Percentiles rank a stretch among this genome's conserved stretches.
Evolutionary conservation across 1,139 yeast genomes (phyloP).

Genomic region (Geotrichum restrictum): DNA sequence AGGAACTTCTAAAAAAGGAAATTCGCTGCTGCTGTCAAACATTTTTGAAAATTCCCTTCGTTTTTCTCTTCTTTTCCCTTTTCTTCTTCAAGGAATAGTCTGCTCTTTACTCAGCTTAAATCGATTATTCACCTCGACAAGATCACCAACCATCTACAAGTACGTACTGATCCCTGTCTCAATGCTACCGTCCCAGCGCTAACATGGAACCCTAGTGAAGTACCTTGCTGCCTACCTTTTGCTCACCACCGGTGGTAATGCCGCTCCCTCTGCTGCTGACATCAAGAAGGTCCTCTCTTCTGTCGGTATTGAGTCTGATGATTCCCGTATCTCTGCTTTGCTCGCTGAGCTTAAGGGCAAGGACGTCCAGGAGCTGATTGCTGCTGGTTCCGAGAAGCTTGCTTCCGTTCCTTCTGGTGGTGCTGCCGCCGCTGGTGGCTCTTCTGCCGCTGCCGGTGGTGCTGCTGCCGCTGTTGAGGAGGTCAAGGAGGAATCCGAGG

Average conservation of each 20-base stretch:
- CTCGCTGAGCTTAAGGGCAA: slow-evolving; percentile 93
- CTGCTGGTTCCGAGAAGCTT: slow-evolving; percentile 93
- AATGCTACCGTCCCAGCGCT: neutral
- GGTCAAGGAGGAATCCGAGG: slow-evolving; percentile 52
- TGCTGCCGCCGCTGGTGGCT: slow-evolving; percentile 74
- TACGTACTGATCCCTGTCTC: slow-evolving; percentile 19
- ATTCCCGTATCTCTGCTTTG: slow-evolving; percentile 77
- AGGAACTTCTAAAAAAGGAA: neutral
- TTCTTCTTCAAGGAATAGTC: slow-evolving; percentile 52
- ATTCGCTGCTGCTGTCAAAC: neutral
- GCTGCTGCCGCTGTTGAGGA: slow-evolving; percentile 65
- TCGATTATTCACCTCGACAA: slow-evolving; percentile 47
- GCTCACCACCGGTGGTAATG: slow-evolving; percentile 47
- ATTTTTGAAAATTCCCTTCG: slow-evolving; percentile 9
- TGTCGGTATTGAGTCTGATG: slow-evolving; percentile 95
- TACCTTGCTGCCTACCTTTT: slow-evolving; percentile 49
- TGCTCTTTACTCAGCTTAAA: slow-evolving; percentile 51
- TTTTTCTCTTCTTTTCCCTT: slow-evolving; percentile 23
- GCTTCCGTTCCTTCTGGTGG: slow-evolving; percentile 98
- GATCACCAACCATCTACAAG: slow-evolving; percentile 24
- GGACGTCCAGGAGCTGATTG: slow-evolving; percentile 84
- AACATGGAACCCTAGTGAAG: slow-evolving; percentile 38
- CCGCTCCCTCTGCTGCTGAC: slow-evolving; percentile 87
- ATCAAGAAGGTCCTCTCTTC: slow-evolving; percentile 84
- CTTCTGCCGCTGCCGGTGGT: slow-evolving; percentile 66